Percentiles rank a stretch among this genome's conserved stretches.
These are phyloP conservation scores for Zygosaccharomyces pseudobailii DNA, from an alignment of 1,139 yeast genomes.

Conservation along the genomic window DNA sequence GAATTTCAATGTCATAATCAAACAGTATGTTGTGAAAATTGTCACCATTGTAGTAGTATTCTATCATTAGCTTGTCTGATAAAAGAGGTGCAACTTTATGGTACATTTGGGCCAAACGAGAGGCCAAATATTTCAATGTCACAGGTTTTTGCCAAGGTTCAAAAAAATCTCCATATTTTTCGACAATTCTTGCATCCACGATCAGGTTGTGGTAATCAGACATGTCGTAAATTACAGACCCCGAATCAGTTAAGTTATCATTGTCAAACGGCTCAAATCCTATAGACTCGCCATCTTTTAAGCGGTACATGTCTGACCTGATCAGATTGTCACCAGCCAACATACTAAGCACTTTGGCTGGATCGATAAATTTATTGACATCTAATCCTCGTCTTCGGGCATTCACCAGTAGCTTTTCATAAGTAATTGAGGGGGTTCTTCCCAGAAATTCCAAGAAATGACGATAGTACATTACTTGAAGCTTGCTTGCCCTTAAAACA, in stretches of 20 bases:
- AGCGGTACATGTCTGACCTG: constrained; percentile 41
- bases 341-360: constrained; percentile 38
- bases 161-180: constrained; percentile 23
- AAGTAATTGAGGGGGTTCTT: constrained; percentile 21
- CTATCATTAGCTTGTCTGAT: constrained; percentile 43
- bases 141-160: constrained; percentile 49
- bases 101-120: constrained; percentile 50
- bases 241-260: background rate
- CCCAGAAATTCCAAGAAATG: constrained; percentile 40
- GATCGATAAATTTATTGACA: constrained; percentile 46
- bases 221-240: constrained; percentile 13
- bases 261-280: constrained; percentile 43
- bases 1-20: constrained; percentile 33
- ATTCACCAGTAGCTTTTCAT: constrained; percentile 39
- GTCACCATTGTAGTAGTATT: constrained; percentile 45
- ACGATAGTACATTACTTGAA: constrained; percentile 56
- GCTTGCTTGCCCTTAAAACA: constrained; percentile 46
- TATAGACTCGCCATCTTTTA: constrained; percentile 45
- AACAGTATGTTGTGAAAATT: constrained; percentile 41
- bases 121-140: constrained; percentile 53
- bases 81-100: constrained; percentile 36
- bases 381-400: constrained; percentile 43
- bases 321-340: constrained; percentile 38
- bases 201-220: constrained; percentile 15
- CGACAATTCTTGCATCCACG: constrained; percentile 11